Conservation (phyloP, 2,329 filamentous ascomycete genomes). For the Monilinia vaccinii-corymbosi region DNA sequence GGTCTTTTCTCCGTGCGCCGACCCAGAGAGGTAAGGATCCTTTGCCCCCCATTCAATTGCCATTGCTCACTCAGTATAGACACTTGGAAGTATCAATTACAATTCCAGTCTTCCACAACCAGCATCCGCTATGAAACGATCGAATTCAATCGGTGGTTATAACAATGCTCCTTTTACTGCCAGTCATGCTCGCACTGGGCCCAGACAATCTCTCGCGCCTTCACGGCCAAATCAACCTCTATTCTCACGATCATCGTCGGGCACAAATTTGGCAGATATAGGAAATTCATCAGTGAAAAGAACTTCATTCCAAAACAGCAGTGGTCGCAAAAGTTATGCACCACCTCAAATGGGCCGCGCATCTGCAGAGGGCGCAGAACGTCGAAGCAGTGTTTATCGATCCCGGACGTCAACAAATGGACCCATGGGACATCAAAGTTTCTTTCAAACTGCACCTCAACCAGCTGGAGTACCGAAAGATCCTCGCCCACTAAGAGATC, state of each 20-base stretch:
- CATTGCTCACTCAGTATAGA: slow-evolving; percentile 42
- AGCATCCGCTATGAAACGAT: slow-evolving; percentile 87
- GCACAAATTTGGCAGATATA: slow-evolving; percentile 67
- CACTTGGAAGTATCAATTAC: slow-evolving; percentile 73
- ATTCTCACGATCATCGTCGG: slow-evolving; percentile 78
- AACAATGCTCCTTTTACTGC: slow-evolving; percentile 54
- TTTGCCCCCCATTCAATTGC: background rate
- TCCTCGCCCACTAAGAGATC: slow-evolving; percentile 76
- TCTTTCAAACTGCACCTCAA: slow-evolving; percentile 82
- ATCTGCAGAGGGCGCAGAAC: slow-evolving; percentile 40
- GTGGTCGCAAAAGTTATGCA: slow-evolving; percentile 50
- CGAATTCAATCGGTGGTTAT: slow-evolving; percentile 64
- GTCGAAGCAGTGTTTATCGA: slow-evolving; percentile 77
- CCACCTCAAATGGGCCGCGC: slow-evolving; percentile 31
- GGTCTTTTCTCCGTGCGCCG: slow-evolving; percentile 87
- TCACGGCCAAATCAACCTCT: slow-evolving; percentile 76
- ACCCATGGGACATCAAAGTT: slow-evolving; percentile 73
- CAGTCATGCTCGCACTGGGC: slow-evolving; percentile 71
- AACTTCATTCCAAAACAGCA: slow-evolving; percentile 64
- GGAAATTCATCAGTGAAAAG: slow-evolving; percentile 79
- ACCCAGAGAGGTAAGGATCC: slow-evolving; percentile 67
- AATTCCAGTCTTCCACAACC: slow-evolving; percentile 85
- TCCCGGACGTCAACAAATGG: slow-evolving; percentile 59
- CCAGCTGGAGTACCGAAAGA: slow-evolving; percentile 77
- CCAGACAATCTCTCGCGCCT: slow-evolving; percentile 77